Evolutionary conservation across 345 rosid species (phyloP), one percentile per base, ranked within the genome.

Genomic region (Acer negundo): DNA sequence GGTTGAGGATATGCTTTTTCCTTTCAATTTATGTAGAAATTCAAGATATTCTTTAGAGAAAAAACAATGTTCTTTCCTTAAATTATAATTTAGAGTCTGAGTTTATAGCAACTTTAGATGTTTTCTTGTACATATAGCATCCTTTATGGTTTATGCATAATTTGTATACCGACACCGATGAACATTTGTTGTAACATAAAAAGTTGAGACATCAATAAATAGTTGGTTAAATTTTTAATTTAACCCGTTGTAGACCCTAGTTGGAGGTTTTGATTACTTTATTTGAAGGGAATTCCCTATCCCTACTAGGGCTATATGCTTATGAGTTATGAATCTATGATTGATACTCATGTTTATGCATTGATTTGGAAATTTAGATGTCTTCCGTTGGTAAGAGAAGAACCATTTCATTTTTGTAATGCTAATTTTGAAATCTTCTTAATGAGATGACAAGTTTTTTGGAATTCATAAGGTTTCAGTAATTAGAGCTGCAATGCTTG

Each of bases 331-430:
- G n/a, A n/a, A n/a, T n/a, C n/a, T n/a, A n/a, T 66, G 20, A n/a
- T 68, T 31, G 7, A 12, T 24, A 70, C 44, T 7, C 10, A 23
- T 11, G 16, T 5, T 49, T 67, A 42, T 3, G 53, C 16, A 47
- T 38, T 20, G 40, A 12, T 56, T 73, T 40, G 16, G 22, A 53
- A 53, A 62, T 74, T 74, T 46, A 62, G 38, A 44, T 62, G 59
- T 62, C 12, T 35, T 5, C 16, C 38, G 2, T 28, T 55, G 17
- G 6, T 55, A 10, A 31, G 22, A 3, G 61, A 16, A 69, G 17
- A 22, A 47, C 17, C 11, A 2, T 15, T 56, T 56, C 2, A 11
- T 56, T 16, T 19, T 28, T 20, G 46, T n/a, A 28, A 49, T 20
- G 12, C 22, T 7, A 49, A 51, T 51, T 2, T 28, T 51, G n/a